A percentile compares a stretch with the other conserved stretches of the same genome.
Evolutionary conservation across 2,329 filamentous ascomycete genomes (phyloP).

Genomic region (Bipolaris bicolor): DNA sequence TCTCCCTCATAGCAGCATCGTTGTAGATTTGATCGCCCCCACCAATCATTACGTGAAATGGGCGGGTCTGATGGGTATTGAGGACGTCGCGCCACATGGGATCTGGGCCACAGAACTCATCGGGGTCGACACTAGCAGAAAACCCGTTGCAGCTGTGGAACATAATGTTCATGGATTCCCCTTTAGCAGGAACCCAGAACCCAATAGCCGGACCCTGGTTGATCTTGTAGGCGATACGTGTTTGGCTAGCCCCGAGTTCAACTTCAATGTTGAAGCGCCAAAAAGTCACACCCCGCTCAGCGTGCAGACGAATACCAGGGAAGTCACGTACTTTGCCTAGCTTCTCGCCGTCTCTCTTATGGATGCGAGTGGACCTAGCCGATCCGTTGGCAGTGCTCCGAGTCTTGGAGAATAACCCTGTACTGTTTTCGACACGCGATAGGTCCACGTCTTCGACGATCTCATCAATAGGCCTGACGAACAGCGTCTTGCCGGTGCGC

Average conservation of each 20-base stretch:
- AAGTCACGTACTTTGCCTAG: slow-evolving; percentile 83
- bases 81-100: slow-evolving; percentile 96
- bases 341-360: slow-evolving; percentile 76
- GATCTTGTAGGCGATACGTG: slow-evolving; percentile 92
- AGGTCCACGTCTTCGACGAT: slow-evolving; percentile 79
- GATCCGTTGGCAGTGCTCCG: slow-evolving; percentile 55
- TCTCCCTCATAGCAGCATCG: slow-evolving; percentile 78
- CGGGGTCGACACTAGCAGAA: slow-evolving; percentile 75
- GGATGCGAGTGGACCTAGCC: slow-evolving; percentile 54
- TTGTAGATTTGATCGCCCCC: slow-evolving; percentile 98
- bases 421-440: slow-evolving; percentile 78
- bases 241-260: slow-evolving; percentile 77
- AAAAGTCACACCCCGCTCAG: slow-evolving; percentile 87
- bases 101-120: slow-evolving; percentile 88
- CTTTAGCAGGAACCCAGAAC: slow-evolving; percentile 90
- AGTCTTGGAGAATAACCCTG: slow-evolving; percentile 78
- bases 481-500: slow-evolving; percentile 82
- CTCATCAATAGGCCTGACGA: slow-evolving; percentile 87
- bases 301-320: slow-evolving; percentile 79
- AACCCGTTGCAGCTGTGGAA: slow-evolving; percentile 99
- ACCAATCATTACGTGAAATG: slow-evolving; percentile 98
- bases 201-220: slow-evolving; percentile 86
- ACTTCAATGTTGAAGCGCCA: slow-evolving; percentile 97
- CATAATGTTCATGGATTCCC: slow-evolving; percentile 96
- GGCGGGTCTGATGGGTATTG: slow-evolving; percentile 86